Conservation (phyloP, 768 basidiomycete species). For the Harrya chromipes region DNA sequence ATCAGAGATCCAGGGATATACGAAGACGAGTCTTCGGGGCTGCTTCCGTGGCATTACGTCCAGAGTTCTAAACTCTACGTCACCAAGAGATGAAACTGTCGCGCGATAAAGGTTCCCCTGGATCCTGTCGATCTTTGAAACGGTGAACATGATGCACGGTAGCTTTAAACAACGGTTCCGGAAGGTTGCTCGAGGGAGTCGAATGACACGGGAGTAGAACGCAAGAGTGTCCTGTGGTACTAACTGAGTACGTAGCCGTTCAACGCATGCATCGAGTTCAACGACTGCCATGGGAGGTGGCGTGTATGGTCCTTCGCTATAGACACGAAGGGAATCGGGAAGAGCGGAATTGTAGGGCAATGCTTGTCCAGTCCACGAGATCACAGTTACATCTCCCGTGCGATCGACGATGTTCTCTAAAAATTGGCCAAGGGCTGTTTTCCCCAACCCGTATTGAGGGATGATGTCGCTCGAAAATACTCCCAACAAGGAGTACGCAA, state of each 20-base stretch:
- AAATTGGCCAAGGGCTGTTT: neutral
- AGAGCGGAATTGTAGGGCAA: neutral
- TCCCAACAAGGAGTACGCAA: slow-evolving; percentile 18
- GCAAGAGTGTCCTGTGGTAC: neutral
- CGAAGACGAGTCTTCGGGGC: neutral
- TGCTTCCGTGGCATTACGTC: neutral
- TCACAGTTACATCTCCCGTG: neutral
- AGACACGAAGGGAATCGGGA: neutral
- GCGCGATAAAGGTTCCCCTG: too few species aligned
- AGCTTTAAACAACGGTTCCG: too few species aligned
- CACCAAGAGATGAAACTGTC: neutral
- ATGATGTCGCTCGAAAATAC: slow-evolving; percentile 6
- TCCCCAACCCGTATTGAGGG: neutral
- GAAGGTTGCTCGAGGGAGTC: too few species aligned
- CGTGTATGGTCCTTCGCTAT: neutral
- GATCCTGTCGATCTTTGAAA: too few species aligned
- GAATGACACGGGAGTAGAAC: neutral
- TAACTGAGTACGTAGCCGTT: neutral
- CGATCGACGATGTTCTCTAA: neutral
- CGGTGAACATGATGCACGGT: too few species aligned
- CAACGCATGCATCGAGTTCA: neutral
- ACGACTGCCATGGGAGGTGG: neutral
- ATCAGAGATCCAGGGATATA: slow-evolving; percentile 12
- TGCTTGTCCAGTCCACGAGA: neutral
- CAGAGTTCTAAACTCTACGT: slow-evolving; percentile 4